These are phyloP conservation scores for Plasmodium ovale DNA, from an alignment of 169 alveolate genomes.

Conservation along the genomic window DNA sequence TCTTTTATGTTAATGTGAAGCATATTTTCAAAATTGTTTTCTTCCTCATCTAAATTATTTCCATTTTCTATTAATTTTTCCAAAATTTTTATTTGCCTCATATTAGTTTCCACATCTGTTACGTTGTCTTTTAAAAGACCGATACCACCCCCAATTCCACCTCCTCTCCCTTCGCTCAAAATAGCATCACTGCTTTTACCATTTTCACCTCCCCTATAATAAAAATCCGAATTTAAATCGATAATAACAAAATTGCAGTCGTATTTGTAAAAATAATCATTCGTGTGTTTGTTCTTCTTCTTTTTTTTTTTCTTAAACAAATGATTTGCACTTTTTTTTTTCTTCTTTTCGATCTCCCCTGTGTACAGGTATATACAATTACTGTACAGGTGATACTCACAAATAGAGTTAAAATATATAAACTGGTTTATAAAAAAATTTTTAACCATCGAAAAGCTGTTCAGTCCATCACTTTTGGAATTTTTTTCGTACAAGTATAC, in stretches of 20 bases:
- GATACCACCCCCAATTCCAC: no score
- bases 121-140: slow-evolving; percentile 45
- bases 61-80: slow-evolving; percentile 55
- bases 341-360: slow-evolving; percentile 55
- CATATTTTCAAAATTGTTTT: slow-evolving; percentile 37
- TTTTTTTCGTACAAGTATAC: slow-evolving; percentile 58
- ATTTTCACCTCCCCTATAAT: neutral
- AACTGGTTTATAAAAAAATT: slow-evolving; percentile 45
- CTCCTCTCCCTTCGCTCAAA: no score
- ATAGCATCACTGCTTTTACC: slow-evolving; percentile 7
- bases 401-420: slow-evolving; percentile 53
- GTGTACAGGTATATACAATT: slow-evolving; percentile 60
- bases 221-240: slow-evolving; percentile 59
- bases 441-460: slow-evolving; percentile 32
- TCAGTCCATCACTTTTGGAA: slow-evolving; percentile 37
- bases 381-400: slow-evolving; percentile 72
- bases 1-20: slow-evolving; percentile 61
- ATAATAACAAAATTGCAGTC: slow-evolving; percentile 67
- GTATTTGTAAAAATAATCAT: slow-evolving; percentile 63
- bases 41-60: slow-evolving; percentile 53
- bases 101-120: slow-evolving; percentile 47
- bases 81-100: slow-evolving; percentile 65
- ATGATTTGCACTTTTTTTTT: slow-evolving; percentile 20
- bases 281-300: slow-evolving; percentile 19
- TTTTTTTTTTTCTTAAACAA: slow-evolving; percentile 55